Evolutionary conservation across 352 stramenopile species (phyloP), one percentile per base, ranked within the genome.

Genomic region (Globisporangium middletonii): DNA sequence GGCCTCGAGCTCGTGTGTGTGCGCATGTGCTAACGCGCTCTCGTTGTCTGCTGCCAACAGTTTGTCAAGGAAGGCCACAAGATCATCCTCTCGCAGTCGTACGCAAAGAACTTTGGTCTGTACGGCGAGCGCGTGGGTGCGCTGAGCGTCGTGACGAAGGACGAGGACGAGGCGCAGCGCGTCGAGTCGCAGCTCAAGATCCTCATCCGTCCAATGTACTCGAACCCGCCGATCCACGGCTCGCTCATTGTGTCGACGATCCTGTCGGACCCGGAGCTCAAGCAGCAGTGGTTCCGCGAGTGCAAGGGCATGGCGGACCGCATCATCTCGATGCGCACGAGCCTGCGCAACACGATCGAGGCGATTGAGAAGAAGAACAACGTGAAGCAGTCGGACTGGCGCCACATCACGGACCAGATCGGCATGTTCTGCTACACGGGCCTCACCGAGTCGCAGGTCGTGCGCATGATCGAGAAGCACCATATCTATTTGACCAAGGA

Each of bases 101-200:
- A 99, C 76, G 97, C 97, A 45, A 99, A 99, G 84, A 99, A 99
- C 91, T 99, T 99, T 73, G 98, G 98, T 59, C 87, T 99, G 12
- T 99, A 99, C 79, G 98, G 98, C 55, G 95, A 99, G 72, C 83
- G 98, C 67, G 90, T 99, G 27, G 98, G 98, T 50, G 92, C 96
- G 30, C 79, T 99, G 51, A 98, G 88, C 38, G 83, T 99, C 30
- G 97, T 99, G 53, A 97, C 88, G 27, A 74, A 77, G 54, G 78
- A 89, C 70, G 75, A 88, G 44, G 97, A 99, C 30, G 97, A 99
- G 79, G 95, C 94, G 35, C 83, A 96, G 59, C 84, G 94, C 57
- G 88, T 99, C 30, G 78, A 95, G 64, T 98, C 91, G 62, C 97
- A 99, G 86, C 83, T 99, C 60, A 99, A 99, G 81, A 93, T 98